A percentile compares a stretch with the other conserved stretches of the same genome.
These are phyloP conservation scores for Vachellia pachyceras DNA, from an alignment of 306 rosid genomes.

Conservation along the genomic window DNA sequence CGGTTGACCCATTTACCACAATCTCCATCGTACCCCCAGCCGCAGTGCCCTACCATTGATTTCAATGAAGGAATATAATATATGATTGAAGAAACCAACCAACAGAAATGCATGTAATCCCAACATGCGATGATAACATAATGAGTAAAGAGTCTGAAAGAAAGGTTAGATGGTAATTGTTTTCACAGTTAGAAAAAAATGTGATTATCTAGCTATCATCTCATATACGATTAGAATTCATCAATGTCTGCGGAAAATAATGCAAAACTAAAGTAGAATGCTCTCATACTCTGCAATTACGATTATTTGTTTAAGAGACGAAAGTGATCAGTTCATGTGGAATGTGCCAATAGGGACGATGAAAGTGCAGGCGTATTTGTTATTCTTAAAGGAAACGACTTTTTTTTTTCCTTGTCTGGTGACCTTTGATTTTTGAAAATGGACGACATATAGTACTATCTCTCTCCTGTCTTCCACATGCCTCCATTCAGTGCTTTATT, in stretches of 20 bases:
- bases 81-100: background rate
- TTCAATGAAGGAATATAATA: background rate
- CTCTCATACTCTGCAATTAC: background rate
- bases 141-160: no score
- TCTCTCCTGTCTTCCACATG: background rate
- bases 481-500: background rate
- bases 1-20: conserved; percentile 79
- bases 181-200: background rate
- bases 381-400: background rate
- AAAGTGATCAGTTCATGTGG: background rate
- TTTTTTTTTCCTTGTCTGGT: background rate
- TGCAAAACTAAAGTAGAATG: background rate
- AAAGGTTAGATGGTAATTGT: background rate
- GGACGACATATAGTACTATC: background rate
- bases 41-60: conserved; percentile 70
- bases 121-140: conserved; percentile 9
- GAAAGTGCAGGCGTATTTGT: background rate
- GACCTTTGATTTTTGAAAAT: background rate
- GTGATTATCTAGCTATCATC: background rate
- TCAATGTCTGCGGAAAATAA: background rate
- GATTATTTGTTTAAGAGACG: background rate
- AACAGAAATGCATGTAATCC: background rate
- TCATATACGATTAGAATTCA: background rate
- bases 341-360: background rate
- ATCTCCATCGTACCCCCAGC: conserved; percentile 97